Base-by-base conservation (phyloP, 2,329 filamentous ascomycete species). In the Stemphylium lycopersici region DNA sequence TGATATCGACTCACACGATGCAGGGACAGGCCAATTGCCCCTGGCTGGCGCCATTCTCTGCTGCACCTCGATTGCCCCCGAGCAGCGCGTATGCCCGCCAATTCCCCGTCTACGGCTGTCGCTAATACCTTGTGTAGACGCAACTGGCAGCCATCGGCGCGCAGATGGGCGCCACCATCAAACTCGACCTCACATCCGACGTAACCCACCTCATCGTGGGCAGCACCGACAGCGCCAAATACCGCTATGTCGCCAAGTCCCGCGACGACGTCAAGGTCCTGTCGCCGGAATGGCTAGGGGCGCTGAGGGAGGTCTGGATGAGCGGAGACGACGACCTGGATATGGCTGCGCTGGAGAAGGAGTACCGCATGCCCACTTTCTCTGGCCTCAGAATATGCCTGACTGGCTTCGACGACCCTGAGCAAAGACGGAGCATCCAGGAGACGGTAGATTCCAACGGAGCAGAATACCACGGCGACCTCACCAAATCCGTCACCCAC, bases 141-240 rank as follows among this genome's bases (percentile, higher is more conserved):
- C 80, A 85, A 48, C 81, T 91, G 43, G 85, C 84, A 13, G 76
- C 81, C 43, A 85, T 87, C 56, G 90, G 90, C 15, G 77, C 81
- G 59, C 86, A 96, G 71, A 91, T 99, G 81, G 95, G 95, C 61
- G 95, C 93, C 45, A 77, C 84, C 56, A 90, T 96, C 81, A 92
- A 90, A 67, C 89, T 92, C 75, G 93, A 99, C 74, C 85, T 99
- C 39, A 98, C 93, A n/a, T 90, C 90, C 52, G 91, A 97, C 74
- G 91, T 96, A 42, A 98, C 95, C 4, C 95, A 99, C 78, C 86
- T 99, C 41, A 84, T 99, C 59, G 91, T 96, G 58, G 95, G 93
- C 73, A 88, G 90, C 67, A 90, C 91, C 68, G 86, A 93, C 72
- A 98, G 93, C 0, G 86, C 90, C 44, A 99, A 99, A 76, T 99